phyloP scores from a whole-genome alignment of 78 protist species.

The Cavenderia fasciculata region DNA sequence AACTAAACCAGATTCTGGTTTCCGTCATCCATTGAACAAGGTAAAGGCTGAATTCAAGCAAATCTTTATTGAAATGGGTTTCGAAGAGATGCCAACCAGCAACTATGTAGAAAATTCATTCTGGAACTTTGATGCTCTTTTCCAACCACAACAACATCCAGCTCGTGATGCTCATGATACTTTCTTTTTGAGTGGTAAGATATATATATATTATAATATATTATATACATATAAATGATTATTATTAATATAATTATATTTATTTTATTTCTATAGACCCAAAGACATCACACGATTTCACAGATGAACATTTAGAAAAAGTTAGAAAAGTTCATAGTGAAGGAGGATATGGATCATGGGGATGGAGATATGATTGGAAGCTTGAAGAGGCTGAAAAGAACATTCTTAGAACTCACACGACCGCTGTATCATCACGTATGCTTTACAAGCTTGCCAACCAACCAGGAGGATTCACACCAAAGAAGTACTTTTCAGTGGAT shows the following conservation, averaged over 20 bases:
- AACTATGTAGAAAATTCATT: slow-evolving; percentile 96
- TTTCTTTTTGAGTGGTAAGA: slow-evolving; percentile 92
- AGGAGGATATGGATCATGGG: slow-evolving; percentile 95
- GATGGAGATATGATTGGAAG: slow-evolving; percentile 96
- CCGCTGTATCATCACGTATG: slow-evolving; percentile 98
- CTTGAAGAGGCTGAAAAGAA: slow-evolving; percentile 94
- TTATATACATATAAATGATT: neutral
- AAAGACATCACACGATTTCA: slow-evolving; percentile 69
- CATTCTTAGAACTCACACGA: slow-evolving; percentile 99
- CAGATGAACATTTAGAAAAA: slow-evolving; percentile 93
- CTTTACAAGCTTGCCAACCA: slow-evolving; percentile 88
- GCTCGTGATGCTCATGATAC: slow-evolving; percentile 99
- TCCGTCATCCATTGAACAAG: slow-evolving; percentile 97
- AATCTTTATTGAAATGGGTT: slow-evolving; percentile 98
- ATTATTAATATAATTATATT: neutral
- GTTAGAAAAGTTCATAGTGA: slow-evolving; percentile 92
- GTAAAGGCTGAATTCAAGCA: slow-evolving; percentile 94
- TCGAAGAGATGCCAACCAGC: slow-evolving; percentile 98
- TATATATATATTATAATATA: neutral
- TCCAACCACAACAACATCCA: slow-evolving; percentile 99
- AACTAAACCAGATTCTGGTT: slow-evolving; percentile 78
- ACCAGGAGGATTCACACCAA: slow-evolving; percentile 84
- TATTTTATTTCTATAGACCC: slow-evolving; percentile 20
- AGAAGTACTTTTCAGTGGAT: slow-evolving; percentile 98
- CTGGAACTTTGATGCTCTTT: slow-evolving; percentile 99